These are phyloP conservation scores for Fusarium incarnatum DNA, from an alignment of 2,329 filamentous ascomycete species.

Conservation along the genomic window DNA sequence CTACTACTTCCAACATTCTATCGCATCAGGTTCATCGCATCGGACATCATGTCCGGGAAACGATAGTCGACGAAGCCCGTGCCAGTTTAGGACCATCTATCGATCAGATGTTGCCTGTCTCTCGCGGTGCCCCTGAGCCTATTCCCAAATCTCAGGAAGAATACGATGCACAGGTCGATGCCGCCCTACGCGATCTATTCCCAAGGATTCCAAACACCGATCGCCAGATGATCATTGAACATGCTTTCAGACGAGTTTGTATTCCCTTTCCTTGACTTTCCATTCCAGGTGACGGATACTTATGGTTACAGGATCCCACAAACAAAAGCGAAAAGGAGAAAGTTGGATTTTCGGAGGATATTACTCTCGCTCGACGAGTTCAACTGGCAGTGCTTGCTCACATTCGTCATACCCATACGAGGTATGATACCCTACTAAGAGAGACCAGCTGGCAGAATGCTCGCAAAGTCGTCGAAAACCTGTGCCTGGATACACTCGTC, in stretches of 20 bases:
- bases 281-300: conserved; percentile 22
- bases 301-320: conserved; percentile 57
- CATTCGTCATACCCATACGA: conserved; percentile 74
- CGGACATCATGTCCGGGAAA: conserved; percentile 70
- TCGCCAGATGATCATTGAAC: conserved; percentile 70
- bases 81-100: conserved; percentile 44
- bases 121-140: conserved; percentile 61
- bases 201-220: conserved; percentile 74
- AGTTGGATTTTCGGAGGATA: conserved; percentile 67
- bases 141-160: conserved; percentile 70
- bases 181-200: conserved; percentile 71
- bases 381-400: conserved; percentile 75
- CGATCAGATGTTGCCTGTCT: conserved; percentile 31
- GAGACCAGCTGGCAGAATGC: conserved; percentile 70
- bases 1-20: conserved; percentile 52
- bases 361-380: conserved; percentile 70
- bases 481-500: conserved; percentile 73
- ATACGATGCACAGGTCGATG: conserved; percentile 72
- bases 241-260: conserved; percentile 71
- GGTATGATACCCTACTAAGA: conserved; percentile 70
- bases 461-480: conserved; percentile 68
- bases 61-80: conserved; percentile 68
- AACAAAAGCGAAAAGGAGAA: conserved; percentile 66
- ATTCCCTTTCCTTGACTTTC: conserved; percentile 13
- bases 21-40: conserved; percentile 68